phyloP scores from a whole-genome alignment of 2,329 filamentous ascomycete genomes.

The Aquanectria penicillioides region DNA sequence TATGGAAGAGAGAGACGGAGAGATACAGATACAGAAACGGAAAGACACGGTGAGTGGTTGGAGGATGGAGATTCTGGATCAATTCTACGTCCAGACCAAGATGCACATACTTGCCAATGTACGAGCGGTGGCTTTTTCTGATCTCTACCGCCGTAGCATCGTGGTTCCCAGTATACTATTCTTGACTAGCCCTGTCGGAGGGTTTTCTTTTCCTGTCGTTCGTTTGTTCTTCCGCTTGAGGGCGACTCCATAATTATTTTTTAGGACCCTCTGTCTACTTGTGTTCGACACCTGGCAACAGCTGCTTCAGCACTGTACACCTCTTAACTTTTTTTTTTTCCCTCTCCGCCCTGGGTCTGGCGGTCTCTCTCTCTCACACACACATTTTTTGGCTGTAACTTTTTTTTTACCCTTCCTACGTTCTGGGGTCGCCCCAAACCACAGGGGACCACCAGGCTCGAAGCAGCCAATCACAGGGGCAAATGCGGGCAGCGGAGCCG shows the following conservation, averaged over 20 bases:
- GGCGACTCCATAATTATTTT: too few species aligned
- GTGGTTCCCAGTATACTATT: background rate
- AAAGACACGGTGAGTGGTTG: too few species aligned
- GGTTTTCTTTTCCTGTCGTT: conserved; percentile 1
- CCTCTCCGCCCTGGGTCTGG: background rate
- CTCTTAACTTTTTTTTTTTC: conserved; percentile 6
- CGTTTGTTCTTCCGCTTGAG: background rate
- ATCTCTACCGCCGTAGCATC: background rate
- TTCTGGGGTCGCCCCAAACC: conserved; percentile 25
- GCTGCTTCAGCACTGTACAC: too few species aligned
- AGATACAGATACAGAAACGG: too few species aligned
- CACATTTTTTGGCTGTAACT: conserved; percentile 15
- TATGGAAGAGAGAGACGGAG: too few species aligned
- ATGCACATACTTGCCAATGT: background rate
- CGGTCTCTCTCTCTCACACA: conserved; percentile 8
- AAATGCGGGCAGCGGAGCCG: conserved; percentile 16
- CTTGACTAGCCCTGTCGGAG: background rate
- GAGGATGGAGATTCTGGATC: too few species aligned
- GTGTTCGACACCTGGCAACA: too few species aligned
- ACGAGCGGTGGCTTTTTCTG: background rate
- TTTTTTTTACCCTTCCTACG: background rate
- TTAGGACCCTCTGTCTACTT: too few species aligned
- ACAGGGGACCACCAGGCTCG: conserved; percentile 25
- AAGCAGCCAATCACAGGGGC: conserved; percentile 30
- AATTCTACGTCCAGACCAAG: too few species aligned